Base-by-base conservation (phyloP, 2,329 filamentous ascomycete species). In the Orbilia brochopaga region DNA sequence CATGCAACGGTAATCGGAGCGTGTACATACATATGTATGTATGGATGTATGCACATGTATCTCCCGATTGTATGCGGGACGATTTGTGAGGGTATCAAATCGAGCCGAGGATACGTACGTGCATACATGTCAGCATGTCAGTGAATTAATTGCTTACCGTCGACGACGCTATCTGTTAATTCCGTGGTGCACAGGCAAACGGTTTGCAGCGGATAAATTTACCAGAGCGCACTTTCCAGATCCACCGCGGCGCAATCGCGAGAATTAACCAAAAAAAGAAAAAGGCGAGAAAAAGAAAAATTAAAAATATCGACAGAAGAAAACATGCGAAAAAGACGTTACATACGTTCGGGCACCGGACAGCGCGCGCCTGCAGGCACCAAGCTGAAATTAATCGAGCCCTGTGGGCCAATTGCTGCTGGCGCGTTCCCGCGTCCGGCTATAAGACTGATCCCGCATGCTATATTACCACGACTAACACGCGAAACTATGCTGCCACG, bases 351-450 rank as follows among this genome's bases (percentile, higher is more conserved):
- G 27, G 27, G 59, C 65, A 69, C 64, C 60, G 57, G 65, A 62
- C 65, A 62, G 42, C 65, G 59, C 44, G 44, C 59, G 65, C 65
- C 65, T 70, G 65, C 65, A 70, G 65, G 65, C 65, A 70, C 65
- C 64, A 56, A 53, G 46, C 53, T 56, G 19, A 13, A 48, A n/a
- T n/a, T 44, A 5, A 15, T 48, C n/a, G 27, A 23, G 17, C 44
- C 44, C 8, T 15, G 15, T 19, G 8, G 5, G n/a, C 44, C n/a
- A 48, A 23, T 48, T 19, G 19, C 15, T 21, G 17, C 7, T 19
- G 15, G 55, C 65, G 65, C 63, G 63, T 67, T 63, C 63, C 58
- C 59, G 65, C 59, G 46, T 63, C 44, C 24, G 65, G 65, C 37
- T 46, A 50, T 55, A 30, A 19, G 19, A 48, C 19, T 48, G 44